Conservation (phyloP, 345 rosid genomes). For the Gossypium australe region DNA sequence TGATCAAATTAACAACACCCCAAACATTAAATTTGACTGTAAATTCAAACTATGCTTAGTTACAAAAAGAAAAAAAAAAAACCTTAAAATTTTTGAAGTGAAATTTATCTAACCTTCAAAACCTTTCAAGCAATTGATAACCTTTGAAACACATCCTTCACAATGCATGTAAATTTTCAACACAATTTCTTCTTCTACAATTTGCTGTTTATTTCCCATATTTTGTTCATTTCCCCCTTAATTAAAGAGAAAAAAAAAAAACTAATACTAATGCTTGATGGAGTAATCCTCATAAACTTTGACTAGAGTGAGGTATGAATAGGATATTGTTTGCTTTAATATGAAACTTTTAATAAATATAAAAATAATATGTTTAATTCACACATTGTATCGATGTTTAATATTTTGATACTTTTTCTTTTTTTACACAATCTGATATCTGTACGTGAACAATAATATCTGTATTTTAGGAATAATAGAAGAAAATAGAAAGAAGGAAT, state of each 20-base stretch:
- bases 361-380: no score
- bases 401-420: no score
- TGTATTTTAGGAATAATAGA: background rate
- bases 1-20: slow-evolving; percentile 6
- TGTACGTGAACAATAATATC: no score
- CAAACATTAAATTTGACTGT: background rate
- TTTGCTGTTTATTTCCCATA: background rate
- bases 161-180: slow-evolving; percentile 69
- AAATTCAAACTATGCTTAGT: no score
- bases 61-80: background rate
- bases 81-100: background rate
- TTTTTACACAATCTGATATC: no score
- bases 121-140: slow-evolving; percentile 42
- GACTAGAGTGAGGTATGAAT: no score
- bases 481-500: background rate
- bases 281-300: background rate
- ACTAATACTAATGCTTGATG: background rate
- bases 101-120: slow-evolving; percentile 39
- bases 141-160: slow-evolving; percentile 50
- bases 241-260: background rate
- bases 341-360: background rate
- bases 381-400: no score
- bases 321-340: background rate
- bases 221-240: background rate
- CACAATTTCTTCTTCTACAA: slow-evolving; percentile 21